Evolutionary conservation across 2,329 filamentous ascomycete genomes (phyloP), one percentile per base, ranked within the genome.

Genomic region (Aspergillus eucalypticola): DNA sequence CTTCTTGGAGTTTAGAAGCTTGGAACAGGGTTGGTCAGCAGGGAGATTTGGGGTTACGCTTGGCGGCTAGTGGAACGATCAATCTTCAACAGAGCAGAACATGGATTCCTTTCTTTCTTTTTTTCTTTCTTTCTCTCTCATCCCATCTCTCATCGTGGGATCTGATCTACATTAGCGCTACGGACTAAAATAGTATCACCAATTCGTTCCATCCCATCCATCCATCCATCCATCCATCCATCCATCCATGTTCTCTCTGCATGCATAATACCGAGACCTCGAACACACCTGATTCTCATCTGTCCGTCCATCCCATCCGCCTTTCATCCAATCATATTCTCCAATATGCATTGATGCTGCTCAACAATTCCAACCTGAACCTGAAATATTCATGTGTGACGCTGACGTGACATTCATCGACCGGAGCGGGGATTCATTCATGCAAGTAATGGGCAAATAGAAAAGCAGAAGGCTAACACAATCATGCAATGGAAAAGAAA

Each of bases 311-410:
- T 11, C 17, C 5, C 8, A 5, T 13, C 19, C 6, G 8, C 0
- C 17, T 21, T 8, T 6, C n/a, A n/a, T 17, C 38, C 52, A 44
- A 29, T 23, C 21, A 44, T 25, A 46, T 10, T 17, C 21, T 23
- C 25, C 39, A 55, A 46, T 23, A 42, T 55, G 35, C 29, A 55
- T 41, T n/a, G 58, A 65, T 62, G 48, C 57, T 65, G 56, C 58
- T 66, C 42, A 60, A 61, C 39, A 62, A 54, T 59, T 17, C 39
- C 53, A 55, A 55, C 23, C 39, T 23, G 53, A 35, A 55, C 39
- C 53, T 46, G 52, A 54, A 55, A 55, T 39, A 35, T 23, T 44
- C 53, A 46, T 55, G 25, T 44, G 29, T 32, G 39, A 55, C 53
- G 53, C 53, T 55, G 53, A 55, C 53, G 53, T 55, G 53, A 55